These are phyloP conservation scores for Rhizopogon vinicolor DNA, from an alignment of 768 basidiomycete species.

Conservation along the genomic window DNA sequence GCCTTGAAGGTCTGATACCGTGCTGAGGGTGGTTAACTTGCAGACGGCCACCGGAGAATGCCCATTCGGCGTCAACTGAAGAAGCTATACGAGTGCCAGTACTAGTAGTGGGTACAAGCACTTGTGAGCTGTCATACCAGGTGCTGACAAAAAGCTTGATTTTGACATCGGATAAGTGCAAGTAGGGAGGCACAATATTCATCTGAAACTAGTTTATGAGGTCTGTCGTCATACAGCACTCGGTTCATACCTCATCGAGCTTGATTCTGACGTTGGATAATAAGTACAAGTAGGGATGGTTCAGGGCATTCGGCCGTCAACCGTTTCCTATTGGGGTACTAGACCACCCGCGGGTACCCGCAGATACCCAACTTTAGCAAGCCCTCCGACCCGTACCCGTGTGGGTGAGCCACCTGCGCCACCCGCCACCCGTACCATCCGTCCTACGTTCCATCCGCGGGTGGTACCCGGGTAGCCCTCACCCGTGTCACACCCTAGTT, in stretches of 20 bases:
- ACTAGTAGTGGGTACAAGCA: no score
- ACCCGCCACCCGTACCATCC: no score
- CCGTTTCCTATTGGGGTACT: background rate
- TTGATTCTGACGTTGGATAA: background rate
- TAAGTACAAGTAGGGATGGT: background rate
- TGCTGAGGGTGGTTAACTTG: conserved; percentile 30
- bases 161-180: no score
- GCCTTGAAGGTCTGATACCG: no score
- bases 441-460: no score
- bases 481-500: no score
- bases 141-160: conserved; percentile 25
- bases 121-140: conserved; percentile 3
- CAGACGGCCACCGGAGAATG: conserved; percentile 28
- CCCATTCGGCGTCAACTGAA: conserved; percentile 33
- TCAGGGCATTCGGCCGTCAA: background rate
- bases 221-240: no score
- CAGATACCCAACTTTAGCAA: no score
- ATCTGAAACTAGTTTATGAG: background rate
- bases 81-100: conserved; percentile 1
- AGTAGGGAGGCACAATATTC: no score
- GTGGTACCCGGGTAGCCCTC: no score
- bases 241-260: no score
- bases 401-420: background rate
- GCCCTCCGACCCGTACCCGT: background rate
- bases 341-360: background rate